These are phyloP conservation scores for Chlorella sp. DNA, from an alignment of 139 green algal species.

Conservation along the genomic window DNA sequence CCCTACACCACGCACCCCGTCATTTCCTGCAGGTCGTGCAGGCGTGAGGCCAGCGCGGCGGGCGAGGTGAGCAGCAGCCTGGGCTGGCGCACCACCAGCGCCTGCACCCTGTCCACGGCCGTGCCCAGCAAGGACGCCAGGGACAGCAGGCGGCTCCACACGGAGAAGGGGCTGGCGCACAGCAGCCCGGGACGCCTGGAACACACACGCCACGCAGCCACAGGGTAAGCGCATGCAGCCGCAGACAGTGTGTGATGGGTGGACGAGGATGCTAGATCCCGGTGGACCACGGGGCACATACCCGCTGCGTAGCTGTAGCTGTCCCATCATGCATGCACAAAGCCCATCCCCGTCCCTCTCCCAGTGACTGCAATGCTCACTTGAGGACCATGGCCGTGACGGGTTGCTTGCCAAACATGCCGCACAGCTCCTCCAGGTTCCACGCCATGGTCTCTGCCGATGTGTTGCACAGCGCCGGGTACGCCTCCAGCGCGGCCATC, in stretches of 20 bases:
- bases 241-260: background rate
- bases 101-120: background rate
- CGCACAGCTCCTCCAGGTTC: background rate
- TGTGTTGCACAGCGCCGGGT: background rate
- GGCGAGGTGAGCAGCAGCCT: background rate
- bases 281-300: background rate
- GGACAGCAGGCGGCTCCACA: background rate
- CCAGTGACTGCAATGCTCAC: background rate
- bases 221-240: background rate
- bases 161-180: background rate
- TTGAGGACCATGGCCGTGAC: background rate
- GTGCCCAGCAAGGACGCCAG: background rate
- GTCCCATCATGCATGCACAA: too few relatives aligned
- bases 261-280: background rate
- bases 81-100: background rate
- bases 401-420: background rate
- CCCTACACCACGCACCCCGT: background rate
- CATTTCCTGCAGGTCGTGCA: background rate
- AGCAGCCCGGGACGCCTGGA: background rate
- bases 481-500: background rate
- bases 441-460: constrained; percentile 1
- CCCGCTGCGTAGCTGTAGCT: too few relatives aligned
- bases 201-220: background rate
- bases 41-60: background rate
- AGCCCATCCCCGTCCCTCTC: background rate